Evolutionary conservation across 768 basidiomycete genomes (phyloP).

Genomic region (Tephrocybe sp.): DNA sequence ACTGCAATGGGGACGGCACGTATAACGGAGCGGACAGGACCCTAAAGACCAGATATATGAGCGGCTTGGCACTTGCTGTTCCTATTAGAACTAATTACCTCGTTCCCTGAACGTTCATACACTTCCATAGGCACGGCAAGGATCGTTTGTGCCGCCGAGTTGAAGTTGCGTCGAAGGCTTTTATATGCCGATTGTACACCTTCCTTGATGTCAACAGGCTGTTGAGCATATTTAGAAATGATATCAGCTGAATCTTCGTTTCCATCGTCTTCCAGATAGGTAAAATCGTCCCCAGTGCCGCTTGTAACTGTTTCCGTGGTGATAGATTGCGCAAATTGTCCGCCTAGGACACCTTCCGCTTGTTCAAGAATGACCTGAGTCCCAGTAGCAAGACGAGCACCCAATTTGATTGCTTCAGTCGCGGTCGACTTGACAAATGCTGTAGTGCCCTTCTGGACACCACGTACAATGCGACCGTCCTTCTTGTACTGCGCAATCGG

Average conservation of each 20-base stretch:
- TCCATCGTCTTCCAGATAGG: constrained; percentile 28
- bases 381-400: constrained; percentile 91
- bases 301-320: constrained; percentile 67
- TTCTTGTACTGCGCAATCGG: constrained; percentile 98
- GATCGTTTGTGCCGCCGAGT: constrained; percentile 96
- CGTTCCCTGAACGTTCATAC: constrained; percentile 89
- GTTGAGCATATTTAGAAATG: constrained; percentile 90
- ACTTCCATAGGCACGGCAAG: constrained; percentile 99
- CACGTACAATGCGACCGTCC: constrained; percentile 89
- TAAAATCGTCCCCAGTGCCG: constrained; percentile 35
- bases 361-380: constrained; percentile 98
- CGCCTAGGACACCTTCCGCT: constrained; percentile 88
- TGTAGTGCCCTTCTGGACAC: constrained; percentile 91
- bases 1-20: constrained; percentile 98
- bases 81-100: constrained; percentile 51
- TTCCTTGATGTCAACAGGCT: constrained; percentile 80
- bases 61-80: background rate
- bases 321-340: constrained; percentile 64
- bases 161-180: constrained; percentile 83
- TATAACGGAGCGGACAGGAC: constrained; percentile 90
- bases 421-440: constrained; percentile 94
- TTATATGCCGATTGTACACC: constrained; percentile 92
- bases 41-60: constrained; percentile 45
- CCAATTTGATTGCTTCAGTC: constrained; percentile 92
- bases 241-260: constrained; percentile 55